Evolutionary conservation across 2,329 filamentous ascomycete species (phyloP), one percentile per base, ranked within the genome.

Genomic region (Moelleriella libera): DNA sequence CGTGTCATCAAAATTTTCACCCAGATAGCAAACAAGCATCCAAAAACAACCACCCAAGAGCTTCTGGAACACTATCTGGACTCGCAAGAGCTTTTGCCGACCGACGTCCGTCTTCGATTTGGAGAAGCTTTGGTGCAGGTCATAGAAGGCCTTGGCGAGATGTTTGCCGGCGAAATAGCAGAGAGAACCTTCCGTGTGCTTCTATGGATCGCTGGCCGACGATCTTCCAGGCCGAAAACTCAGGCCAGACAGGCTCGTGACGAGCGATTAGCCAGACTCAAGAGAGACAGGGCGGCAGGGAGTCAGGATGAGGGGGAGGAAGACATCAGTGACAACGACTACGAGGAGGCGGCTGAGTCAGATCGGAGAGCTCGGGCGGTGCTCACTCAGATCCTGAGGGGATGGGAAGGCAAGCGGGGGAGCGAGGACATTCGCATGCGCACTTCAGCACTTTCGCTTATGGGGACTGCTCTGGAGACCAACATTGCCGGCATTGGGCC

Each of bases 371-470:
- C 71, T 48, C 78, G 70, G 31, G 68, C 73, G 44, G 58, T 82
- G 10, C 65, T 69, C 28, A 21, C 21, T 21, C 68, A 71, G 49
- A 85, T 87, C 50, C 68, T 86, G 0, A 65, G 72, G 11, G 82
- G 80, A 1, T 87, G 83, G 83, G 73, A 82, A 53, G 74, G 79
- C 51, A 80, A 77, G 48, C 66, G 72, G 12, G 82, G 80, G 0
- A 72, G 72, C 49, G 83, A 88, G 59, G 83, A 88, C 56, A 68
- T 86, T 10, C 72, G 84, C 4, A 74, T 88, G 53, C 76, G 84
- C 1, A 67, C 82, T 11, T 86, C 83, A 28, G 80, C 83, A 4
- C 60, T 88, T 6, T 83, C 81, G 5, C 72, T 88, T 44, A 68
- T 88, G 42, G 74, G 75, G 1, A 64, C 65, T 1, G 70, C 71